These are phyloP conservation scores for Psilocybe tampanensis DNA, from an alignment of 768 basidiomycete genomes.

Conservation along the genomic window DNA sequence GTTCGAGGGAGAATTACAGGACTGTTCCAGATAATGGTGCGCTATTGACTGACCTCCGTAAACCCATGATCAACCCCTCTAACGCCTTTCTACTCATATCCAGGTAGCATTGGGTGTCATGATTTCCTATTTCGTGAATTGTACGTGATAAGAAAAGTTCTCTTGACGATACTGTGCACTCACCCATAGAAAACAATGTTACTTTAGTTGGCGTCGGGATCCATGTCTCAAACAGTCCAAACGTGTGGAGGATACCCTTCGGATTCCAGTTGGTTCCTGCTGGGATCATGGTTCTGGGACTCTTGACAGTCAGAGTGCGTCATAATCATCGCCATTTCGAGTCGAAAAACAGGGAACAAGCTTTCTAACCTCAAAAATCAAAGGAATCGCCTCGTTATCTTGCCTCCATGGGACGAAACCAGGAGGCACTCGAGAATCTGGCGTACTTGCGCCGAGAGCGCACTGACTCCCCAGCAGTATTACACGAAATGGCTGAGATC, in stretches of 20 bases:
- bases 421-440: constrained; percentile 59
- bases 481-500: constrained; percentile 77
- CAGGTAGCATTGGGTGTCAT: constrained; percentile 79
- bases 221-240: constrained; percentile 47
- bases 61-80: background rate
- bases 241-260: constrained; percentile 74
- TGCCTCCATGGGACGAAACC: constrained; percentile 57
- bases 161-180: too few species aligned
- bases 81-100: background rate
- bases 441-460: constrained; percentile 61
- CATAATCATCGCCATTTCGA: background rate
- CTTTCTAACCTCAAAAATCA: background rate
- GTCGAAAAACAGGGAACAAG: background rate
- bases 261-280: constrained; percentile 77
- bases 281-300: constrained; percentile 67
- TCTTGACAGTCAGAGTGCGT: constrained; percentile 62
- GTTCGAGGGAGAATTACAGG: constrained; percentile 87
- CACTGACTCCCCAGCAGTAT: constrained; percentile 43
- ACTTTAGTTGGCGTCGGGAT: constrained; percentile 58
- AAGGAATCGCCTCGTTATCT: constrained; percentile 81
- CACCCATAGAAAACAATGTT: background rate
- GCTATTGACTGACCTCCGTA: constrained; percentile 1
- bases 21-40: constrained; percentile 82
- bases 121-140: constrained; percentile 82
- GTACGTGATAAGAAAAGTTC: constrained; percentile 40